Evolutionary conservation across 345 rosid genomes (phyloP).

Genomic region (Pseudoturritis turrita): DNA sequence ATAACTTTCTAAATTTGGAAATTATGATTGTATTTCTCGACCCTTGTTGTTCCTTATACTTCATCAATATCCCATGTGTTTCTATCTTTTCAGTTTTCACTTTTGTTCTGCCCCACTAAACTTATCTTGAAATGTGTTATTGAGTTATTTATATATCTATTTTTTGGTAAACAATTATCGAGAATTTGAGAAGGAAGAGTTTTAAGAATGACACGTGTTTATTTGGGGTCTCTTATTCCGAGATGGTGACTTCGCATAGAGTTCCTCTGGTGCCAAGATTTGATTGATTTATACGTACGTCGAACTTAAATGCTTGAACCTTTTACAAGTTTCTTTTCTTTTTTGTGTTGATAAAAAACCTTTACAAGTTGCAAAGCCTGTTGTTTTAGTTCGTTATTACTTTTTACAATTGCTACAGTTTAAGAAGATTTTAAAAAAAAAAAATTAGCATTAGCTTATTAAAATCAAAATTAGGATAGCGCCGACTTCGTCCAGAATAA

Average conservation of each 20-base stretch:
- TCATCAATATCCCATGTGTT: slow-evolving; percentile 18
- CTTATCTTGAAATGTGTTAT: slow-evolving; percentile 7
- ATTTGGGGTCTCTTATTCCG: not conserved
- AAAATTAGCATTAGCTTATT: no score
- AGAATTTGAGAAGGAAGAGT: slow-evolving; percentile 10
- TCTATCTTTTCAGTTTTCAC: slow-evolving; percentile 7
- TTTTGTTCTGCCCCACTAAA: slow-evolving; percentile 9
- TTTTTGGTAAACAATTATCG: not conserved
- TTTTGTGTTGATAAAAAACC: no score
- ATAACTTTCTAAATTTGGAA: not conserved
- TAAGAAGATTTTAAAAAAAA: no score
- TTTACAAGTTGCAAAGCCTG: slow-evolving; percentile 3
- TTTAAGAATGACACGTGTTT: not conserved
- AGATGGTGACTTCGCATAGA: not conserved
- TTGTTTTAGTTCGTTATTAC: not conserved
- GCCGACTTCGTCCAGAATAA: no score
- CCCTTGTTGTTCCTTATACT: not conserved
- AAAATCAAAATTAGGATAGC: no score
- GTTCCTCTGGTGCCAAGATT: not conserved
- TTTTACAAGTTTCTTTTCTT: slow-evolving; percentile 5
- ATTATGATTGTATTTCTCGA: not conserved
- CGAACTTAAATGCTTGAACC: not conserved
- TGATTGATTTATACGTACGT: slow-evolving; percentile 10
- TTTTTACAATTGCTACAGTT: not conserved
- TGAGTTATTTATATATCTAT: not conserved